Evolutionary conservation across 2,329 filamentous ascomycete species (phyloP).

Genomic region (Phaeosphaeriaceae sp.): DNA sequence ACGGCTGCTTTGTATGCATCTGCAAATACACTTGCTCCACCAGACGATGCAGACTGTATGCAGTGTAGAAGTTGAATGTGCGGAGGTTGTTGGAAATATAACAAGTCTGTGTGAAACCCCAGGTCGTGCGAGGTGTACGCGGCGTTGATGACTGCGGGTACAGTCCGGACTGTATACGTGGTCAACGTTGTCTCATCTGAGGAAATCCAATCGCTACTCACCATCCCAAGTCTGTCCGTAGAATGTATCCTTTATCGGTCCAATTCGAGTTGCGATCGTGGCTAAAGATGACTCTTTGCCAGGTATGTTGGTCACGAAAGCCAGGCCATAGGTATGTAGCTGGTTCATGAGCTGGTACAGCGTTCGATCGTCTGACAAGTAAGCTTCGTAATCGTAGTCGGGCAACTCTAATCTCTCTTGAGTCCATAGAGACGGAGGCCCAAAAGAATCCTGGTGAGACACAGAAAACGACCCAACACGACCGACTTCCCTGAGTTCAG

Average conservation of each 20-base stretch:
- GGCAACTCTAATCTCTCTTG: no score
- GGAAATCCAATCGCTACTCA: no score
- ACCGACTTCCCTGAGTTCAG: no score
- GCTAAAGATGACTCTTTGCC: conserved; percentile 71
- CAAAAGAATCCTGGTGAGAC: no score
- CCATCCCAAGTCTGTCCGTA: conserved; percentile 95
- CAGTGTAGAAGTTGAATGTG: conserved; percentile 90
- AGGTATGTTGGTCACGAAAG: conserved; percentile 81
- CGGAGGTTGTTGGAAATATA: conserved; percentile 83
- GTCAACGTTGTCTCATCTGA: no score
- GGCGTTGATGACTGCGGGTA: no score
- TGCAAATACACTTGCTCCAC: conserved; percentile 86
- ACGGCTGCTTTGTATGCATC: conserved; percentile 73
- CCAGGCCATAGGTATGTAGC: conserved; percentile 72
- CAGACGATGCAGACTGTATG: conserved; percentile 77
- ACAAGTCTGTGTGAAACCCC: conserved; percentile 90
- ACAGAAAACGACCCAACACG: no score
- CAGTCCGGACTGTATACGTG: no score
- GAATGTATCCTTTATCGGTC: conserved; percentile 83
- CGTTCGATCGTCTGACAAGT: conserved; percentile 66
- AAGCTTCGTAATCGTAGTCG: conserved; percentile 76
- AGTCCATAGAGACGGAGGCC: no score
- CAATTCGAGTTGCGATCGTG: conserved; percentile 75
- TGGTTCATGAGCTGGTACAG: conserved; percentile 70
- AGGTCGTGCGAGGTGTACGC: conserved; percentile 84